Evolutionary conservation across 495 filamentous ascomycete genomes (phyloP).

Genomic region (Hypoxylon crocopeplum): DNA sequence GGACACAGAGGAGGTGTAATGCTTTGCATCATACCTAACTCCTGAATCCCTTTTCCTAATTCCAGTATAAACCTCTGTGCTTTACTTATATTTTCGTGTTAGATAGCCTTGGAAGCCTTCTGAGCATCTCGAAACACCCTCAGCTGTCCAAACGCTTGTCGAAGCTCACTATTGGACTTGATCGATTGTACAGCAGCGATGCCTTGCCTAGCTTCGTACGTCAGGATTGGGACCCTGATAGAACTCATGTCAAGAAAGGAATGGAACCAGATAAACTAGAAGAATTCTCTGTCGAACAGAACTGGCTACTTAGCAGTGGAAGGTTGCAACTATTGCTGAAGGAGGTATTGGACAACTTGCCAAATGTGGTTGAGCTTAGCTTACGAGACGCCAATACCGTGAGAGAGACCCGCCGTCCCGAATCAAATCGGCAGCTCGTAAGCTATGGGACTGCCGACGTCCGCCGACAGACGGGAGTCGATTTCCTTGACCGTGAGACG

Average conservation of each 20-base stretch:
- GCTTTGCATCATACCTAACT: background rate
- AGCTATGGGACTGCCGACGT: slow-evolving; percentile 30
- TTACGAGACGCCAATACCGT: slow-evolving; percentile 43
- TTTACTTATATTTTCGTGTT: background rate
- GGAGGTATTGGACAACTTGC: slow-evolving; percentile 46
- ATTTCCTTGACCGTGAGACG: slow-evolving; percentile 11
- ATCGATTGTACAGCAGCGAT: slow-evolving; percentile 32
- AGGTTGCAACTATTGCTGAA: slow-evolving; percentile 36
- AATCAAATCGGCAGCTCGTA: slow-evolving; percentile 2
- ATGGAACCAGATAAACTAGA: slow-evolving; percentile 27
- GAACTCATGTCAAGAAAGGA: slow-evolving; percentile 12
- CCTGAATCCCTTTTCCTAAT: background rate
- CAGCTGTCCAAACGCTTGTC: slow-evolving; percentile 40
- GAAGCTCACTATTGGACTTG: slow-evolving; percentile 36
- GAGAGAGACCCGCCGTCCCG: slow-evolving; percentile 11
- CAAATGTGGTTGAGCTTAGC: slow-evolving; percentile 43
- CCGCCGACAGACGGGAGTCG: slow-evolving; percentile 23
- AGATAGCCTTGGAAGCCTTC: slow-evolving; percentile 32
- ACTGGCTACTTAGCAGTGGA: slow-evolving; percentile 34
- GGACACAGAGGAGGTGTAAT: background rate
- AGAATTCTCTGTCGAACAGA: slow-evolving; percentile 31
- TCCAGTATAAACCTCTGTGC: background rate
- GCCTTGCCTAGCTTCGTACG: slow-evolving; percentile 5
- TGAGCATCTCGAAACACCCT: slow-evolving; percentile 38
- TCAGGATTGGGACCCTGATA: slow-evolving; percentile 3